These are phyloP conservation scores for Geosmithia putterillii DNA, from an alignment of 2,329 filamentous ascomycete genomes.

Conservation along the genomic window DNA sequence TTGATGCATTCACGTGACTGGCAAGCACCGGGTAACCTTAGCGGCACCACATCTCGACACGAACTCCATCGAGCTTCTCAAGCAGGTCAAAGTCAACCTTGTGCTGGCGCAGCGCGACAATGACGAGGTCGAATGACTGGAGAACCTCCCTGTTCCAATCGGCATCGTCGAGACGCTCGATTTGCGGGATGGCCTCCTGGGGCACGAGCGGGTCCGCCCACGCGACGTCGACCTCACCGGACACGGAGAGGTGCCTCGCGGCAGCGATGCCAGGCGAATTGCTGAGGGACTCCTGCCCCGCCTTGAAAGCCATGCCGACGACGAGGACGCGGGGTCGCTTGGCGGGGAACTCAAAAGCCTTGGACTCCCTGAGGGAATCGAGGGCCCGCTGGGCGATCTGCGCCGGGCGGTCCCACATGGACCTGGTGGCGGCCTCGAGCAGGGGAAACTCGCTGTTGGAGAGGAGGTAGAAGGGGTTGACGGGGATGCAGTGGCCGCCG, in stretches of 20 bases:
- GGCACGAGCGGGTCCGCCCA: constrained; percentile 31
- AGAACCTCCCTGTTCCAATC: constrained; percentile 25
- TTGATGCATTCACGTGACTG: no score
- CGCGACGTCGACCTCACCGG: constrained; percentile 23
- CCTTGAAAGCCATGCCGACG: constrained; percentile 37
- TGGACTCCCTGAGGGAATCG: background rate
- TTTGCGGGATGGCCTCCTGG: constrained; percentile 25
- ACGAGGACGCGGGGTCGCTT: constrained; percentile 21
- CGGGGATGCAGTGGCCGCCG: constrained; percentile 43
- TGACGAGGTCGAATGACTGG: constrained; percentile 26
- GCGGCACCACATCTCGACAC: constrained; percentile 26
- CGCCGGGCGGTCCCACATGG: constrained; percentile 27
- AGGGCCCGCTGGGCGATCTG: constrained; percentile 2
- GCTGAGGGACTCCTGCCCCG: constrained; percentile 31
- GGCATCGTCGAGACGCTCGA: constrained; percentile 20
- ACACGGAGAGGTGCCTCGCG: constrained; percentile 20
- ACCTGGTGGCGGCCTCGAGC: constrained; percentile 27
- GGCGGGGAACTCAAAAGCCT: background rate
- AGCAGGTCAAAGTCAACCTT: constrained; percentile 27
- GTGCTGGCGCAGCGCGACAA: constrained; percentile 28
- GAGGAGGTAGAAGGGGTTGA: constrained; percentile 41
- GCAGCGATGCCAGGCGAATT: constrained; percentile 34
- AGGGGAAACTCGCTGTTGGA: constrained; percentile 34
- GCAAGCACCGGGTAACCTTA: background rate
- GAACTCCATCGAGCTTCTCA: constrained; percentile 16